phyloP scores from a whole-genome alignment of 2,329 filamentous ascomycete genomes.

The Ustulina deusta region DNA sequence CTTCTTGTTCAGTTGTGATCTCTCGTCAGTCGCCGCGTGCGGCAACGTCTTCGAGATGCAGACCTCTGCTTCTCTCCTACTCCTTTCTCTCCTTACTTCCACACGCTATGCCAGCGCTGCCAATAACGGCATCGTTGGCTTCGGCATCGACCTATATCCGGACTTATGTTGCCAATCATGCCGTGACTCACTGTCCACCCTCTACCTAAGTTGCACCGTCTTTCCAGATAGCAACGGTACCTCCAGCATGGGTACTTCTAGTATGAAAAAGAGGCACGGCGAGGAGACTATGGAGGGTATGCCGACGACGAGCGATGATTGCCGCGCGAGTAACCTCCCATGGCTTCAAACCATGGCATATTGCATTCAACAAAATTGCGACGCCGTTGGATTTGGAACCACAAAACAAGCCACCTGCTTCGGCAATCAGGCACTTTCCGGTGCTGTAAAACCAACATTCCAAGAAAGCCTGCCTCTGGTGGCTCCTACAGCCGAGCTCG shows the following conservation, averaged over 20 bases:
- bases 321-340: slow-evolving; percentile 29
- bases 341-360: slow-evolving; percentile 42
- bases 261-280: slow-evolving; percentile 42
- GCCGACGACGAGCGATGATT: slow-evolving; percentile 39
- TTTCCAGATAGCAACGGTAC: slow-evolving; percentile 29
- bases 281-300: slow-evolving; percentile 39
- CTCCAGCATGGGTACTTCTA: slow-evolving; percentile 12
- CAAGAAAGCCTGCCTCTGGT: slow-evolving; percentile 42
- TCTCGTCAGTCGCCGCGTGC: slow-evolving; percentile 1
- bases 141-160: slow-evolving; percentile 46
- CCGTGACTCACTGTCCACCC: slow-evolving; percentile 43
- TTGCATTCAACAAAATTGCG: slow-evolving; percentile 38
- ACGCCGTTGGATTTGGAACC: slow-evolving; percentile 30
- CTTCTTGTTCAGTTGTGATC: background rate
- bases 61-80: slow-evolving; percentile 2
- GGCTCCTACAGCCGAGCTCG: slow-evolving; percentile 41
- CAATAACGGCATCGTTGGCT: slow-evolving; percentile 46
- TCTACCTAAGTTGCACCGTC: slow-evolving; percentile 47
- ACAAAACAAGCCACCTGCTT: slow-evolving; percentile 49
- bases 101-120: slow-evolving; percentile 9
- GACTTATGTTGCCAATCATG: slow-evolving; percentile 48
- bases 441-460: slow-evolving; percentile 41
- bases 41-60: slow-evolving; percentile 16
- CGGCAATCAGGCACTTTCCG: slow-evolving; percentile 38
- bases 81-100: slow-evolving; percentile 12